phyloP scores from a whole-genome alignment of 805 yeast genomes.

The Candida pseudoglaebosa region DNA sequence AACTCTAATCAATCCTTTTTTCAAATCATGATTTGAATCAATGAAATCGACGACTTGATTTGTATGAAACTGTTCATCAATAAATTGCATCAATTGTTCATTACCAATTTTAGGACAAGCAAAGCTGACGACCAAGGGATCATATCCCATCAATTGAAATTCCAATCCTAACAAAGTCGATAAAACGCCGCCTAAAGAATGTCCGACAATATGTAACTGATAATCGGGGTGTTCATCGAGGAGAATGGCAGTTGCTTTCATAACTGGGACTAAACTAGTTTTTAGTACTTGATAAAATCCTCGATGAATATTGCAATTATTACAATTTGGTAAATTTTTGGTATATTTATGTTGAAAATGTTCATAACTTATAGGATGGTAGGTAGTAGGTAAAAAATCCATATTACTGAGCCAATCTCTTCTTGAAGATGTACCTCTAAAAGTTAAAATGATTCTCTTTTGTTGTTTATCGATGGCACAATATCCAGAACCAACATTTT shows the following conservation, averaged over 20 bases:
- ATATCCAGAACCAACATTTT: constrained; percentile 52
- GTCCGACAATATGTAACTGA: constrained; percentile 57
- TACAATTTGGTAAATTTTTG: constrained; percentile 30
- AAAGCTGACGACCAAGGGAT: constrained; percentile 53
- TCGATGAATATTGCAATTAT: constrained; percentile 54
- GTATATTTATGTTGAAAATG: neutral
- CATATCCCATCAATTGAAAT: constrained; percentile 47
- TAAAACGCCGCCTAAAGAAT: constrained; percentile 74
- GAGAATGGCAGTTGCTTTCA: constrained; percentile 31
- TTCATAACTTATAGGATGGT: constrained; percentile 39
- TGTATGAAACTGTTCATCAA: constrained; percentile 47
- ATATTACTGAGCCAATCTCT: constrained; percentile 65
- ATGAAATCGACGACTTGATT: constrained; percentile 19
- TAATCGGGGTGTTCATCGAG: constrained; percentile 43
- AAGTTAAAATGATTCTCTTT: constrained; percentile 45
- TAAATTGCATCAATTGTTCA: constrained; percentile 43
- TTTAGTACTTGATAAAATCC: constrained; percentile 55
- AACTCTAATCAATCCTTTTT: constrained; percentile 49
- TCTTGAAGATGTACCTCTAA: constrained; percentile 60
- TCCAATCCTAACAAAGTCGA: constrained; percentile 64
- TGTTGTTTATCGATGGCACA: constrained; percentile 46
- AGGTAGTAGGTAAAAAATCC: constrained; percentile 42
- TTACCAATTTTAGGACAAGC: constrained; percentile 70
- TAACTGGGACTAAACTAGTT: constrained; percentile 35
- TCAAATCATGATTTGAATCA: constrained; percentile 18